Evolutionary conservation across 2,329 filamentous ascomycete genomes (phyloP).

Genomic region (Phoma sp.): DNA sequence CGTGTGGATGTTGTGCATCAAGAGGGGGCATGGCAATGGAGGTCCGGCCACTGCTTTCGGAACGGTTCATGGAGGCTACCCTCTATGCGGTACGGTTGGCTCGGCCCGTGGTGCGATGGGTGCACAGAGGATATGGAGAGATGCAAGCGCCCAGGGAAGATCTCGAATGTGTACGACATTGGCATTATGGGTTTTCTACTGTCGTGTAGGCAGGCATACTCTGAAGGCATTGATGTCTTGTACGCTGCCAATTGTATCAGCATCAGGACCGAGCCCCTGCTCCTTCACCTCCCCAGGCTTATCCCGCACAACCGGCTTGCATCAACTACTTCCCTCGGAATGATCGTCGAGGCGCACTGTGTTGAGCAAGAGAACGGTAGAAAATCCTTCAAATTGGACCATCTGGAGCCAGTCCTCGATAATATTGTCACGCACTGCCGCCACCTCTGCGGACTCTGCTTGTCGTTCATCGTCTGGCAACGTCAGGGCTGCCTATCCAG

Average conservation of each 20-base stretch:
- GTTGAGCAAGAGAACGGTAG: not conserved
- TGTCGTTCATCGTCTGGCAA: not conserved
- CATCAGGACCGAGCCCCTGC: conserved; percentile 14
- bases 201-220: conserved; percentile 21
- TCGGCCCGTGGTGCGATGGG: not conserved
- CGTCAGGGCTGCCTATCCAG: no score
- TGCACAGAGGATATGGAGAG: not conserved
- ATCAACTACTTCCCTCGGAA: not conserved
- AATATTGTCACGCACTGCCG: not conserved
- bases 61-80: not conserved
- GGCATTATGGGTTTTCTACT: conserved; percentile 20
- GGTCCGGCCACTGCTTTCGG: not conserved
- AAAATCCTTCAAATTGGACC: not conserved
- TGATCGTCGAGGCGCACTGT: not conserved
- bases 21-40: not conserved
- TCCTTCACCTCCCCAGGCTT: conserved; percentile 16
- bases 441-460: not conserved
- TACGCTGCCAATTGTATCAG: conserved; percentile 17
- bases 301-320: conserved; percentile 13
- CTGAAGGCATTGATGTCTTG: conserved; percentile 19
- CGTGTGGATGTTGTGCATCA: not conserved
- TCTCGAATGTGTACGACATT: not conserved
- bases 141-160: not conserved
- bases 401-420: not conserved
- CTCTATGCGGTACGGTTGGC: not conserved